A percentile compares a stretch with the other conserved stretches of the same genome.
These are phyloP conservation scores for Ophiostoma tasmaniense DNA, from an alignment of 2,329 filamentous ascomycete genomes.

Conservation along the genomic window DNA sequence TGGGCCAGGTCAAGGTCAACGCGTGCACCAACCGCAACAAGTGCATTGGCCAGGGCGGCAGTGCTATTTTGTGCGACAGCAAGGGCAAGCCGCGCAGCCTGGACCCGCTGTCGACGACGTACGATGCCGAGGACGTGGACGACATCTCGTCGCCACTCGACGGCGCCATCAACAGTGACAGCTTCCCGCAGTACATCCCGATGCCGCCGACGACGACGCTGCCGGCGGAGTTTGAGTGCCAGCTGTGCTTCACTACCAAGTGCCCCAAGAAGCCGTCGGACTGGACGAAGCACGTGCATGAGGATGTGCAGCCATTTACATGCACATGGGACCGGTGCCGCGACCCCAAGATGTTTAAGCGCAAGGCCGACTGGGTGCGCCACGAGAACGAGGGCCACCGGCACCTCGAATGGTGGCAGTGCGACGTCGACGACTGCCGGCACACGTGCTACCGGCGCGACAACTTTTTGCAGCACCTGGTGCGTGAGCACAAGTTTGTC, in stretches of 20 bases:
- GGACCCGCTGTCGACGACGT: slow-evolving; percentile 46
- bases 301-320: slow-evolving; percentile 87
- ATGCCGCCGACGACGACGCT: slow-evolving; percentile 68
- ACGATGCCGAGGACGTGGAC: slow-evolving; percentile 55
- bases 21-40: slow-evolving; percentile 53
- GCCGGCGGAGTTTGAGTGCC: slow-evolving; percentile 84
- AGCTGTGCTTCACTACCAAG: slow-evolving; percentile 76
- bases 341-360: slow-evolving; percentile 86
- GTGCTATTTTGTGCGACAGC: slow-evolving; percentile 51
- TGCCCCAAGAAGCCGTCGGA: slow-evolving; percentile 86
- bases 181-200: slow-evolving; percentile 73
- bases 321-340: slow-evolving; percentile 79
- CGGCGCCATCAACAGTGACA: slow-evolving; percentile 59
- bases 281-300: slow-evolving; percentile 94
- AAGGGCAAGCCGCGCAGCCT: slow-evolving; percentile 50
- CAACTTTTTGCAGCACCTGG: slow-evolving; percentile 87
- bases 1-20: slow-evolving; percentile 43
- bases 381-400: slow-evolving; percentile 90
- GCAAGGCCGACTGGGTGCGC: slow-evolving; percentile 91
- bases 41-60: slow-evolving; percentile 61
- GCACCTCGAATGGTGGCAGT: slow-evolving; percentile 86
- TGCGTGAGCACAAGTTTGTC: slow-evolving; percentile 78
- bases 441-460: slow-evolving; percentile 82
- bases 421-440: slow-evolving; percentile 68
- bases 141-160: slow-evolving; percentile 51